phyloP scores from a whole-genome alignment of 2,329 filamentous ascomycete genomes.

The Sporothrix protearum region DNA sequence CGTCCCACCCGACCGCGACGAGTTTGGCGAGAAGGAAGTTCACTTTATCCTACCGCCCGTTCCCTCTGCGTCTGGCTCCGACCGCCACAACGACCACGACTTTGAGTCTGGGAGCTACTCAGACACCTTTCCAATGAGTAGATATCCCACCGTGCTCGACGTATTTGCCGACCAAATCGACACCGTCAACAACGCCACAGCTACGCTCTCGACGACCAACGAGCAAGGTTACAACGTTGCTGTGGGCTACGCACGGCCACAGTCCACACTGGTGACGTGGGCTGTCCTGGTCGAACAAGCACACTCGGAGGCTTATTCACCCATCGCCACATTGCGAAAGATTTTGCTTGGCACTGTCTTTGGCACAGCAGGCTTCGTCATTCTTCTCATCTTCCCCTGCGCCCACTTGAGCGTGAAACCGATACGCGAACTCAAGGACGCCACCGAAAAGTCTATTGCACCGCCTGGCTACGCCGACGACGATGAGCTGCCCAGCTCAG shows the following conservation, averaged over 20 bases:
- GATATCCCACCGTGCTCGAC: constrained; percentile 61
- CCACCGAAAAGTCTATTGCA: constrained; percentile 69
- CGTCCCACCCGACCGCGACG: constrained; percentile 36
- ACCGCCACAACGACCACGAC: constrained; percentile 50
- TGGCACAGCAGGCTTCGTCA: constrained; percentile 69
- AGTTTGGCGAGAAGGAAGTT: constrained; percentile 46
- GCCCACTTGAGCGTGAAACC: constrained; percentile 79
- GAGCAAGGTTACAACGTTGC: constrained; percentile 68
- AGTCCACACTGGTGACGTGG: constrained; percentile 72
- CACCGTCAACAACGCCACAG: constrained; percentile 63
- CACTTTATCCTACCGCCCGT: constrained; percentile 60
- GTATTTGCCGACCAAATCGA: constrained; percentile 53
- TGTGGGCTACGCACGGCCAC: constrained; percentile 73
- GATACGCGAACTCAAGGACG: constrained; percentile 70
- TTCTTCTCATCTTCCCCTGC: constrained; percentile 70
- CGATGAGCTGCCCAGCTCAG: constrained; percentile 44
- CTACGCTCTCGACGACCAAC: constrained; percentile 65
- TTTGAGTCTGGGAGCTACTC: constrained; percentile 43
- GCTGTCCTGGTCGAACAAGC: constrained; percentile 75
- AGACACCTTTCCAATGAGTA: constrained; percentile 54
- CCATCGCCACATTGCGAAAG: constrained; percentile 70
- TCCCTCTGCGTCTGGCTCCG: constrained; percentile 34
- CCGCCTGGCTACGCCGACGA: constrained; percentile 60
- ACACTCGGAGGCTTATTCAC: constrained; percentile 68
- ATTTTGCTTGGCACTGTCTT: constrained; percentile 84